Conservation (phyloP, 768 basidiomycete species). For the Suillus bovinus region DNA sequence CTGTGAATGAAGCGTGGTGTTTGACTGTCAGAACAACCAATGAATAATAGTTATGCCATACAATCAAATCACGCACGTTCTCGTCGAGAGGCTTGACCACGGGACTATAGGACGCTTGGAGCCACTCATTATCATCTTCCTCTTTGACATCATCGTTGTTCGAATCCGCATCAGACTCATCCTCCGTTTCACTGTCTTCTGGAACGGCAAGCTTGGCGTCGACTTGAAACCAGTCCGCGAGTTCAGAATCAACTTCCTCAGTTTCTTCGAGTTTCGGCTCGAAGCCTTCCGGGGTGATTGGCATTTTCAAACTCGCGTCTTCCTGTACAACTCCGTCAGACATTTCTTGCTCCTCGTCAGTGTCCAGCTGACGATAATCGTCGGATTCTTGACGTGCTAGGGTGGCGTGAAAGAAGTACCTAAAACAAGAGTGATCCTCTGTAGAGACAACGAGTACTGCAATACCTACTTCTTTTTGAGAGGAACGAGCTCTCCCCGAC, state of each 20-base stretch:
- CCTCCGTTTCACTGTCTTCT: constrained; percentile 44
- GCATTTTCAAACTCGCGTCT: constrained; percentile 10
- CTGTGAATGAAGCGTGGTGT: not conserved
- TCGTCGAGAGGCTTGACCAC: not conserved
- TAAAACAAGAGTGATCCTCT: constrained; percentile 25
- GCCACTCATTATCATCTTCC: constrained; percentile 46
- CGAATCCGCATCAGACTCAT: constrained; percentile 69
- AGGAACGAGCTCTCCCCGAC: constrained; percentile 52
- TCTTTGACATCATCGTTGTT: constrained; percentile 56
- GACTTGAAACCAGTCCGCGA: constrained; percentile 65
- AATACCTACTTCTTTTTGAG: constrained; percentile 61
- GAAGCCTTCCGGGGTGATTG: not conserved
- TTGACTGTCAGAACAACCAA: not conserved
- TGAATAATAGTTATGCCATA: not conserved
- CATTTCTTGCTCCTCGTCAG: constrained; percentile 31
- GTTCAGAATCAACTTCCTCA: constrained; percentile 45
- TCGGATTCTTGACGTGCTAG: constrained; percentile 45
- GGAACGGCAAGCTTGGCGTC: constrained; percentile 34
- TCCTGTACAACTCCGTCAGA: constrained; percentile 21
- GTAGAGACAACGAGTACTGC: constrained; percentile 1
- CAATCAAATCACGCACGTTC: constrained; percentile 1
- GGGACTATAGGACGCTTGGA: constrained; percentile 16
- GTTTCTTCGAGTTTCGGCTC: constrained; percentile 28
- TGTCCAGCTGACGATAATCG: constrained; percentile 51
- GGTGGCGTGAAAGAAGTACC: constrained; percentile 82